Conservation (phyloP, 257 asterid genomes). For the Thymus mandschuricus region DNA sequence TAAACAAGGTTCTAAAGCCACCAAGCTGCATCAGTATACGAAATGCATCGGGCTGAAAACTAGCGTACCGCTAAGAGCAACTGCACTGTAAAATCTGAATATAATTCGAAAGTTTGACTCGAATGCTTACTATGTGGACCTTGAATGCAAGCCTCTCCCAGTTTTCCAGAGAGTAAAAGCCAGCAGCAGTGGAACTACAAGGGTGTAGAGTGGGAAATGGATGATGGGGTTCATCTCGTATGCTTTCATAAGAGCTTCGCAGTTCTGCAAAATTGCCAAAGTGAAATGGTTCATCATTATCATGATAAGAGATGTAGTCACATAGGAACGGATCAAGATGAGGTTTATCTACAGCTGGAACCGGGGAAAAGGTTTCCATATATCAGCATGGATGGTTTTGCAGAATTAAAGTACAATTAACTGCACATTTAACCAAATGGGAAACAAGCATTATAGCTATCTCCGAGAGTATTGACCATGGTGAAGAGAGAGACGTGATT, state of each 20-base stretch:
- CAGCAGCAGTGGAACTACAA: conserved; percentile 66
- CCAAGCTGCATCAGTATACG: not conserved
- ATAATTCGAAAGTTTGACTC: too few species aligned
- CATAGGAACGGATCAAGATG: not conserved
- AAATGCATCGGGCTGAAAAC: not conserved
- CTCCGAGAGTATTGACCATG: not conserved
- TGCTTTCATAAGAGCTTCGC: conserved; percentile 71
- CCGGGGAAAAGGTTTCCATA: not conserved
- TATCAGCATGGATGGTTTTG: not conserved
- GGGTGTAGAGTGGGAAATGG: conserved; percentile 76
- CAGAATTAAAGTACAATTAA: not conserved
- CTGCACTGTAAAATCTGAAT: not conserved
- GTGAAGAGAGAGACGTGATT: not conserved
- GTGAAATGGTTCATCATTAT: not conserved
- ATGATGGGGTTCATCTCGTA: conserved; percentile 79
- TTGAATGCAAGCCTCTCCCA: conserved; percentile 32
- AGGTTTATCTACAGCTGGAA: not conserved
- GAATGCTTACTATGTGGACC: conserved; percentile 25
- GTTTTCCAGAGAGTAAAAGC: conserved; percentile 73
- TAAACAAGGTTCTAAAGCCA: not conserved
- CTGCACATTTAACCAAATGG: not conserved
- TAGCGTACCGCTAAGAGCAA: conserved; percentile 5
- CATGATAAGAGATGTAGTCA: not conserved
- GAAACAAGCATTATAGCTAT: not conserved
- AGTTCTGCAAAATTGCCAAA: conserved; percentile 58